Evolutionary conservation across 352 stramenopile genomes (phyloP), one percentile per base, ranked within the genome.

Genomic region (Pythium vanterpoolii): DNA sequence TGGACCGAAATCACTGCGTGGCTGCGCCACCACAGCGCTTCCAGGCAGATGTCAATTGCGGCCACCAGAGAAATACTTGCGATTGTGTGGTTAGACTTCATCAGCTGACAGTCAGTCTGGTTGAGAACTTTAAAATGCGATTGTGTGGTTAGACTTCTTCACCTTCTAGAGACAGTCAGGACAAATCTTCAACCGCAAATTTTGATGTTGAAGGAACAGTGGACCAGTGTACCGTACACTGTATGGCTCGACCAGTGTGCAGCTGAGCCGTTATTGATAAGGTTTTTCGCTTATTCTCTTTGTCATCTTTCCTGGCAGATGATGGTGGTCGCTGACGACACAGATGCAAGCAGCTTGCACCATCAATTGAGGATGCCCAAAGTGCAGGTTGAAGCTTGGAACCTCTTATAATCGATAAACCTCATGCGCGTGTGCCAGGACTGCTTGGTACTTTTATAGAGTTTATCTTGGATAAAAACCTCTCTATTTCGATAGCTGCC

Each of bases 281-380:
- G 31, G 34, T 40, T 18, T 40, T 33, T 50, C 9, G 23, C 44
- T 50, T 50, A 26, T 50, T 50, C 7, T 34, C 44, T 24, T 50
- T 50, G 44, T 26, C 24, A 50, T 50, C 44, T 50, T 50, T 50
- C 44, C 11, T 18, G 5, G 34, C 34, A 5, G 10, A 42, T 42
- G 34, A 42, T 42, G 34, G 13, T 42, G 18, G 34, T 42, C 34
- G 18, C 10, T 1, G 34, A 42, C 34, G 23, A 50, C 44, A 34
- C 44, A 50, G 44, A 49, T 21, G 13, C n/a, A n/a, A n/a, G n/a
- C n/a, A n/a, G n/a, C n/a, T n/a, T n/a, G 44, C 44, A 24, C 44
- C 44, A 16, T 50, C 44, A 50, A 50, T 42, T 42, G 34, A 42
- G 34, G 34, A 42, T 42, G 18, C 34, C 30, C 44, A 50, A 50